Evolutionary conservation across 441 rosid genomes (phyloP), one percentile per base, ranked within the genome.

Genomic region (Populus hybrid): DNA sequence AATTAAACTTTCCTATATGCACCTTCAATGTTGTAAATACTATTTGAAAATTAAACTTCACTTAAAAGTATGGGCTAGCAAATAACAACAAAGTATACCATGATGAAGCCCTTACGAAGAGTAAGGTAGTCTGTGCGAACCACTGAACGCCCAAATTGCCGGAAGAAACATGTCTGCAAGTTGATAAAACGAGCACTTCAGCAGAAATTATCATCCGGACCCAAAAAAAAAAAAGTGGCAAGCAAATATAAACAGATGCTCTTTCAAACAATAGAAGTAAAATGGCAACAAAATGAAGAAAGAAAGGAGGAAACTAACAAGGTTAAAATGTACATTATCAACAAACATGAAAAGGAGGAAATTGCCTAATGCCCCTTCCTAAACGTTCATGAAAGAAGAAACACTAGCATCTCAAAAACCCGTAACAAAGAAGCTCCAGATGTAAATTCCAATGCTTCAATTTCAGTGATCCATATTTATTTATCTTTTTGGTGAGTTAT

Each of bases 111-210:
- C 63, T 89, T 90, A 70, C 98, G 93, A 19, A 92, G 94, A 70
- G 95, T 84, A 68, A 94, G 89, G 85, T 94, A 94, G 85, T 94
- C 97, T 63, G 87, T 83, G 75, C 89, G 97, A 83, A 83, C 95
- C 72, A 94, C 97, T 18, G 98, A 90, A 35, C 50, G 80, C 72
- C 94, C 93, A 76, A 94, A 94, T 82, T 94, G 98, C 46, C 91
- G 88, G 84, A 90, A 90, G 89, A 92, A 92, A 83, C 97, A 92
- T 72, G 88, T 90, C 97, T 92, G 89, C 83, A 75, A 63, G 73
- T 78, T 65, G 73, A 80, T 18, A 46, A 67, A 65, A 76, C 26
- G 35, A 79, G 35, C 67, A 84, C 35, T 30, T 74, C 71, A 74
- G 70, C 71, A 26, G 65, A 57, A 71, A 32, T 77, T 66, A 65